Conservation (phyloP, 1,139 yeast genomes). For the Petasospora rhodanensis region DNA sequence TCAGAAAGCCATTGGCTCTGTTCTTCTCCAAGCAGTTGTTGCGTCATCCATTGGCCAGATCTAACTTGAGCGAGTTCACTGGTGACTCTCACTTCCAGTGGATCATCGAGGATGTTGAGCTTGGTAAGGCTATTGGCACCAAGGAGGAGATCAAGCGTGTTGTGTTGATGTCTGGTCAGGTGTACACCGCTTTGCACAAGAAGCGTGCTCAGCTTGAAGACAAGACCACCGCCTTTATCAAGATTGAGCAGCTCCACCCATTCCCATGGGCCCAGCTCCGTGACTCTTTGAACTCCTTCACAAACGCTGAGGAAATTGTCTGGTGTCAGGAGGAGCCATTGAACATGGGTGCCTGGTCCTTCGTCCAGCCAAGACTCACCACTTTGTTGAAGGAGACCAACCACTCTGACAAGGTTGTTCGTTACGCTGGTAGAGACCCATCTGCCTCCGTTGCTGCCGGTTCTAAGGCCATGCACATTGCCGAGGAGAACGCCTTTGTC, state of each 20-base stretch:
- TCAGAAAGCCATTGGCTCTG: slow-evolving; percentile 89
- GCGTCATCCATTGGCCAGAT: slow-evolving; percentile 97
- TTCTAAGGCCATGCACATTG: slow-evolving; percentile 78
- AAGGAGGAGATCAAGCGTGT: slow-evolving; percentile 87
- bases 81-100: slow-evolving; percentile 92
- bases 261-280: slow-evolving; percentile 97
- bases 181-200: slow-evolving; percentile 86
- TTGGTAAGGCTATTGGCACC: slow-evolving; percentile 67
- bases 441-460: slow-evolving; percentile 99
- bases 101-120: slow-evolving; percentile 88
- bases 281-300: slow-evolving; percentile 76
- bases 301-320: slow-evolving; percentile 80
- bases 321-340: slow-evolving; percentile 99
- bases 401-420: slow-evolving; percentile 52
- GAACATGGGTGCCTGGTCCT: slow-evolving; percentile 91
- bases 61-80: slow-evolving; percentile 75
- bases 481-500: slow-evolving; percentile 87
- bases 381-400: slow-evolving; percentile 73
- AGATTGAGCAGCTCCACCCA: slow-evolving; percentile 94
- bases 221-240: slow-evolving; percentile 81
- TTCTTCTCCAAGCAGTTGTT: slow-evolving; percentile 91
- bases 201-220: slow-evolving; percentile 73
- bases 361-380: slow-evolving; percentile 72
- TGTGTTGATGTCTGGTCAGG: slow-evolving; percentile 88
- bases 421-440: slow-evolving; percentile 98